Conservation (phyloP, 164 flowering plant genomes). For the Piper betle region DNA sequence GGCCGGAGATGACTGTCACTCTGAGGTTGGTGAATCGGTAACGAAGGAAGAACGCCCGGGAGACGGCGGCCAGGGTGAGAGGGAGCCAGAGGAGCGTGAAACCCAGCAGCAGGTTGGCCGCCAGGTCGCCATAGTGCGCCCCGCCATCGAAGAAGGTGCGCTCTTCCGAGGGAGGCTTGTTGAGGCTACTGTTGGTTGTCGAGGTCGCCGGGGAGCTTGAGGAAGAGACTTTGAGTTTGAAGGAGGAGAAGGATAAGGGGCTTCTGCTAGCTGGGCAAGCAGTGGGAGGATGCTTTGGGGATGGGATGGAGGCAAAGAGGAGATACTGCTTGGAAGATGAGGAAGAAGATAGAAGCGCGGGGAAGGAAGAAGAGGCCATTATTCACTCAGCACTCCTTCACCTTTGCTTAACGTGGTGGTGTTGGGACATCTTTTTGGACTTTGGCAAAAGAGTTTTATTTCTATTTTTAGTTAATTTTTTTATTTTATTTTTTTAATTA, state of each 20-base stretch:
- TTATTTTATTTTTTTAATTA: too few species aligned
- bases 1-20: conserved; percentile 86
- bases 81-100: conserved; percentile 93
- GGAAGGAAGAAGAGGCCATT: conserved; percentile 6
- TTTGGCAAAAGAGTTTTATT: too few species aligned
- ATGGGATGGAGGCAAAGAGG: conserved; percentile 9
- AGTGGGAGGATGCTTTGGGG: conserved; percentile 12
- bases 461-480: too few species aligned
- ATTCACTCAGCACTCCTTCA: not conserved
- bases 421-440: too few species aligned
- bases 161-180: conserved; percentile 29
- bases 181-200: conserved; percentile 8
- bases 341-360: conserved; percentile 14
- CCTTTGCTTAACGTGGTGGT: too few species aligned
- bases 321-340: conserved; percentile 21
- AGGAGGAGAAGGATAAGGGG: conserved; percentile 9
- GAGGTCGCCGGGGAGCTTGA: conserved; percentile 26
- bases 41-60: conserved; percentile 64
- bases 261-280: conserved; percentile 8
- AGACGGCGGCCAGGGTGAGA: conserved; percentile 73
- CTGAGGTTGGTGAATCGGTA: conserved; percentile 88
- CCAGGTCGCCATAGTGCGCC: conserved; percentile 86
- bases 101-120: conserved; percentile 76
- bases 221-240: conserved; percentile 51
- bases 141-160: conserved; percentile 87